Conservation (phyloP, 176 grass and related monocot species). For the Otatea glauca region DNA sequence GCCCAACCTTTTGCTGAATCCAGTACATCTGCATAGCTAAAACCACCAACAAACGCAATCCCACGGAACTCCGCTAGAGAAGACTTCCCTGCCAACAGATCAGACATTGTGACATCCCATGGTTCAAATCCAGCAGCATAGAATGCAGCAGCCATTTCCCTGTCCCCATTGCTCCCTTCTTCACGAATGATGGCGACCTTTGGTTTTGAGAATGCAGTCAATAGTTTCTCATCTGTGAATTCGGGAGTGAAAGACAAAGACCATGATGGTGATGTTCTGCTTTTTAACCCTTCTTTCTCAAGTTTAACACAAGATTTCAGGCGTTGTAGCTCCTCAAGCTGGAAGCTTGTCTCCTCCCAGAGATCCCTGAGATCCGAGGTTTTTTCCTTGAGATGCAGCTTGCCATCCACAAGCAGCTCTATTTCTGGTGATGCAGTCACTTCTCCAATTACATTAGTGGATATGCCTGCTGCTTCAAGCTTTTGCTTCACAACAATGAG, state of each 20-base stretch:
- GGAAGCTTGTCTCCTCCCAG: slow-evolving; percentile 93
- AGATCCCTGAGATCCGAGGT: slow-evolving; percentile 75
- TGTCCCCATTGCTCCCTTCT: slow-evolving; percentile 95
- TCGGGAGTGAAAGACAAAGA: slow-evolving; percentile 69
- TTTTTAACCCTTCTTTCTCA: slow-evolving; percentile 86
- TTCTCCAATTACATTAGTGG: slow-evolving; percentile 64
- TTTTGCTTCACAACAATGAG: slow-evolving; percentile 58
- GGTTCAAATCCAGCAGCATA: slow-evolving; percentile 85
- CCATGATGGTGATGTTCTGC: slow-evolving; percentile 67
- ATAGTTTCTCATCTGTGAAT: slow-evolving; percentile 63
- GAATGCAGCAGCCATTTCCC: slow-evolving; percentile 92
- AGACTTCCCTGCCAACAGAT: slow-evolving; percentile 61
- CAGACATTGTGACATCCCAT: slow-evolving; percentile 89
- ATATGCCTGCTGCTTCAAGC: slow-evolving; percentile 67
- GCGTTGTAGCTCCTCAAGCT: slow-evolving; percentile 81
- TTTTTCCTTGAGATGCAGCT: slow-evolving; percentile 69
- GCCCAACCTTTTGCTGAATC: slow-evolving; percentile 95
- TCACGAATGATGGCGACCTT: slow-evolving; percentile 93
- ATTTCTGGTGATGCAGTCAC: slow-evolving; percentile 66
- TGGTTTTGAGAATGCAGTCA: slow-evolving; percentile 65
- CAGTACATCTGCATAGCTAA: slow-evolving; percentile 89
- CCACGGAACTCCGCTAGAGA: slow-evolving; percentile 63
- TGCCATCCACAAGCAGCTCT: slow-evolving; percentile 61
- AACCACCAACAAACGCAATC: slow-evolving; percentile 92
- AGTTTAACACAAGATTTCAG: slow-evolving; percentile 78